A percentile compares a stretch with the other conserved stretches of the same genome.
Evolutionary conservation across 352 stramenopile genomes (phyloP).

Genomic region (Globisporangium solare): DNA sequence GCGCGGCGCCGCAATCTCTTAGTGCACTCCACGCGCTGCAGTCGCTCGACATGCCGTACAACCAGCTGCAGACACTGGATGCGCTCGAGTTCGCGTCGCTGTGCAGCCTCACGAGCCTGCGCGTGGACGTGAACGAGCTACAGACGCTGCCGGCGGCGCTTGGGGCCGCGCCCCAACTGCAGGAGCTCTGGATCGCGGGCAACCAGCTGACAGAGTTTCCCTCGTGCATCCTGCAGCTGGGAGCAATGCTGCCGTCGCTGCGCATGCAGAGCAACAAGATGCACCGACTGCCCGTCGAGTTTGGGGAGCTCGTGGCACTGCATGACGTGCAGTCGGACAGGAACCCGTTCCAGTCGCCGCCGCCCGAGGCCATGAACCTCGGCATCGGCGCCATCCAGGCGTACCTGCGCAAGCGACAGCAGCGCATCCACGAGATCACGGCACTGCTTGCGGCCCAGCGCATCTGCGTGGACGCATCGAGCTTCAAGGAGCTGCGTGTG

Average conservation of each 20-base stretch:
- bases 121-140: conserved; percentile 47
- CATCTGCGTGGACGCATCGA: conserved; percentile 29
- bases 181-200: conserved; percentile 55
- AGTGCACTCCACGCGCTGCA: conserved; percentile 26
- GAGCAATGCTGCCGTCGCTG: conserved; percentile 32
- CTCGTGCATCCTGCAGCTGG: conserved; percentile 30
- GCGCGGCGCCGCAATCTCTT: conserved; percentile 21
- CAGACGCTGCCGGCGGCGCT: conserved; percentile 37
- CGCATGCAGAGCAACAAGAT: conserved; percentile 76
- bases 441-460: conserved; percentile 30
- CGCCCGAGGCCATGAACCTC: conserved; percentile 55
- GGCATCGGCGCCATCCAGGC: conserved; percentile 38
- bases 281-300: conserved; percentile 46
- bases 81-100: conserved; percentile 39
- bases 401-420: conserved; percentile 58
- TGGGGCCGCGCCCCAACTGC: conserved; percentile 22
- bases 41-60: conserved; percentile 64
- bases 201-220: conserved; percentile 56
- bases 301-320: conserved; percentile 39
- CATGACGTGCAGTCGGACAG: conserved; percentile 55
- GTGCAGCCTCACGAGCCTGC: conserved; percentile 28
- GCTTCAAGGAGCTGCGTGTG: conserved; percentile 41
- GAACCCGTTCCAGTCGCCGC: conserved; percentile 70
- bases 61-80: conserved; percentile 43
- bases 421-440: conserved; percentile 49